phyloP scores from a whole-genome alignment of 1,284 basidiomycete genomes.

The Rugosomyces carneus region DNA sequence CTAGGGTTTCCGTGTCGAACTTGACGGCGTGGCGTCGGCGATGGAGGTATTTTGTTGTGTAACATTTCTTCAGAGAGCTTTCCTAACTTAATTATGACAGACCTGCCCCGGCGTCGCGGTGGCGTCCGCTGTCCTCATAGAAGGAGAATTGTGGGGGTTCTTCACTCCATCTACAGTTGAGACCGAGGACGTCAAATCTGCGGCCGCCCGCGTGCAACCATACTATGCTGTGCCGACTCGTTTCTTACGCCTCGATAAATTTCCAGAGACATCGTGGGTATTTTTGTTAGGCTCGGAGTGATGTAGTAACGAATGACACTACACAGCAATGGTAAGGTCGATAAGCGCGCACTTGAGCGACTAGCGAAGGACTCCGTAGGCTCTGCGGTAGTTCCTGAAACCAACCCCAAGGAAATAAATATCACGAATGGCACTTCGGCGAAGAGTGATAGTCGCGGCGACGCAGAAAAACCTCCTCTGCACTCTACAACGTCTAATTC shows the following conservation, averaged over 20 bases:
- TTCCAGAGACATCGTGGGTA: constrained; percentile 45
- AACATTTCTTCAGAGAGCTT: neutral
- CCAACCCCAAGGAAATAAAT: neutral
- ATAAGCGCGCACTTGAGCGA: constrained; percentile 1
- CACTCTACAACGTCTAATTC: neutral
- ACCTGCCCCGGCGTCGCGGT: constrained; percentile 37
- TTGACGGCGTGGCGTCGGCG: constrained; percentile 52
- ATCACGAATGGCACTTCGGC: neutral
- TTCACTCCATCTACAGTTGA: constrained; percentile 36
- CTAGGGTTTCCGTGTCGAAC: constrained; percentile 57
- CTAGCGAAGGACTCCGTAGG: neutral
- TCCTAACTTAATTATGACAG: constrained; percentile 21
- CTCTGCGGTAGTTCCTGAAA: neutral
- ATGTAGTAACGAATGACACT: neutral
- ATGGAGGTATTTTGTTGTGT: constrained; percentile 42
- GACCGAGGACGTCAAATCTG: constrained; percentile 34
- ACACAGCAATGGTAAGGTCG: neutral
- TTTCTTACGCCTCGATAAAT: constrained; percentile 35
- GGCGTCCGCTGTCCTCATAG: constrained; percentile 45
- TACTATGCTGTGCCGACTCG: constrained; percentile 53
- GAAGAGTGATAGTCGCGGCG: neutral
- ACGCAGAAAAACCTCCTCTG: neutral
- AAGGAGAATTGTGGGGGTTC: constrained; percentile 49
- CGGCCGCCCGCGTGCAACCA: constrained; percentile 43
- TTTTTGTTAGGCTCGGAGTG: no score